Conservation (phyloP, 2,329 filamentous ascomycete species). For the Penicillium sp. region DNA sequence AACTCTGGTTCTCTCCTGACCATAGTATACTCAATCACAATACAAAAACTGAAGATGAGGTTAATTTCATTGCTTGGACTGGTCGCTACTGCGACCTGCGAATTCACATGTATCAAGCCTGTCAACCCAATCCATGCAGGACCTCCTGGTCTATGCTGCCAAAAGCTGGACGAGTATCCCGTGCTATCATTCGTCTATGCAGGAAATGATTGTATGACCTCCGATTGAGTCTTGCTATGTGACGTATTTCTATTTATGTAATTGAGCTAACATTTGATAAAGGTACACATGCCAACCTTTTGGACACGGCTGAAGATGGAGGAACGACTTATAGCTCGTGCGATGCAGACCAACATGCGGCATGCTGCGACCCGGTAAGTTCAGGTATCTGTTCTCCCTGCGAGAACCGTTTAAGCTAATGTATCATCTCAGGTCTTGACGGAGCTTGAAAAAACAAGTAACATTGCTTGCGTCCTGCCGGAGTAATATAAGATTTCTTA, state of each 20-base stretch:
- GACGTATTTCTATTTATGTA: neutral
- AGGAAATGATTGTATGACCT: conserved; percentile 5
- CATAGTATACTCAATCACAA: neutral
- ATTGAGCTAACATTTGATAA: neutral
- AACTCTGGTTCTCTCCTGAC: neutral
- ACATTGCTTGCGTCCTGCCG: conserved; percentile 5
- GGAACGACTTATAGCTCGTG: conserved; percentile 10
- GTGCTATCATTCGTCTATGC: conserved; percentile 7
- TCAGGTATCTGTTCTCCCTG: neutral
- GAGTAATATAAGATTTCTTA: neutral
- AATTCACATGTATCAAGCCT: conserved; percentile 9
- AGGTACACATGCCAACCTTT: conserved; percentile 6
- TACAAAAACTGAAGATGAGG: neutral
- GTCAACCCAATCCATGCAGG: conserved; percentile 11
- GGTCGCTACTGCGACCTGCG: neutral
- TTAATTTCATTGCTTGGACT: neutral
- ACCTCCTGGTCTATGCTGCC: conserved; percentile 5
- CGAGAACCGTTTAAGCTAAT: neutral
- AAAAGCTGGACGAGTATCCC: conserved; percentile 1
- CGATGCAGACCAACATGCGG: conserved; percentile 2
- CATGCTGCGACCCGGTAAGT: conserved; percentile 14
- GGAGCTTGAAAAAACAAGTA: conserved; percentile 2
- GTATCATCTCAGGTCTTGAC: neutral
- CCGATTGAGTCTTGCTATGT: neutral
- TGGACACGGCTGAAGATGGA: conserved; percentile 5